Conservation (phyloP, 1,139 yeast species). For the Arxiozyma slooffiae region DNA sequence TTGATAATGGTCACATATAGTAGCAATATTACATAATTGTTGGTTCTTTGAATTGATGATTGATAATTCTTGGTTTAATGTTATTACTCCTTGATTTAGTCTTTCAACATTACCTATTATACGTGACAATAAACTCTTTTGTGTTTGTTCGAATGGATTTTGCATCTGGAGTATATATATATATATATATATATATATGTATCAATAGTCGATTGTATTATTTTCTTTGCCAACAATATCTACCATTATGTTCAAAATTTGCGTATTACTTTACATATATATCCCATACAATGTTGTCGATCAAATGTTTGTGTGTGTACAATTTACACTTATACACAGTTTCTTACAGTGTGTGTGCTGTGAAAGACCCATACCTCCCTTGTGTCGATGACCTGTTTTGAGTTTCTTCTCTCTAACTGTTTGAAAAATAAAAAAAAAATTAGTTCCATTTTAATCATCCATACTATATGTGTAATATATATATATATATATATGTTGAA, state of each 20-base stretch:
- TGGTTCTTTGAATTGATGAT: slow-evolving; percentile 50
- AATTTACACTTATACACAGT: too few species aligned
- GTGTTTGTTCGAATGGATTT: slow-evolving; percentile 84
- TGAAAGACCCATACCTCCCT: not conserved
- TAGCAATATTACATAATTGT: slow-evolving; percentile 63
- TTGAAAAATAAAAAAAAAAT: too few species aligned
- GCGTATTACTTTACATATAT: too few species aligned
- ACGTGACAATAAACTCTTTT: slow-evolving; percentile 66
- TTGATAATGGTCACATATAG: slow-evolving; percentile 74
- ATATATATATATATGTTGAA: too few species aligned
- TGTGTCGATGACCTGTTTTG: not conserved
- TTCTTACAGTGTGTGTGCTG: not conserved
- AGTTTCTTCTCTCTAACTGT: too few species aligned
- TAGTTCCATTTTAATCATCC: too few species aligned
- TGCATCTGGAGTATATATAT: slow-evolving; percentile 41
- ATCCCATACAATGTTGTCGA: too few species aligned
- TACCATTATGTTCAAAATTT: too few species aligned
- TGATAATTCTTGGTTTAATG: slow-evolving; percentile 40
- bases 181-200: not conserved
- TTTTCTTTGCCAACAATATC: too few species aligned
- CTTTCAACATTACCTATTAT: slow-evolving; percentile 70
- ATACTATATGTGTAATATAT: too few species aligned
- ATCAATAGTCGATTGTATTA: too few species aligned
- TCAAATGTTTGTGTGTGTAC: not conserved
- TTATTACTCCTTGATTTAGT: slow-evolving; percentile 59